phyloP scores from a whole-genome alignment of 2,329 filamentous ascomycete species.

The Lithohypha guttulata region DNA sequence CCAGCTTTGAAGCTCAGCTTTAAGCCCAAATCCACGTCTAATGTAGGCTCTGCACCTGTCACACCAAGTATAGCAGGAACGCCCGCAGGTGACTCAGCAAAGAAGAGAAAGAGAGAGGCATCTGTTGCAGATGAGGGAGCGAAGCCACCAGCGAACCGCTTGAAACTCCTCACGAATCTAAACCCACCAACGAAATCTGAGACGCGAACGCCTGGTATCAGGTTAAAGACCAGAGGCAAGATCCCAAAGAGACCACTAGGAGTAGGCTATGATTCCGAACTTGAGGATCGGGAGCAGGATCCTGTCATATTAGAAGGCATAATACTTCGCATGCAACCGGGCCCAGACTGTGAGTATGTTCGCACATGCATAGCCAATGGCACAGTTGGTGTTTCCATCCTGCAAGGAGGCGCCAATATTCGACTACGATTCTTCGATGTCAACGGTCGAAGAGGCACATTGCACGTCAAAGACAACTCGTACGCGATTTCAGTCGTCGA shows the following conservation, averaged over 20 bases:
- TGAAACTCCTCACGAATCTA: constrained; percentile 8
- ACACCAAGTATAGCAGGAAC: constrained; percentile 12
- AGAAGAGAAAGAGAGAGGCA: constrained; percentile 19
- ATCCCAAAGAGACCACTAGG: constrained; percentile 61
- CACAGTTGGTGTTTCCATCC: constrained; percentile 57
- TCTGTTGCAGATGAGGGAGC: neutral
- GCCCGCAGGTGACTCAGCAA: constrained; percentile 23
- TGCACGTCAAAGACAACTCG: constrained; percentile 57
- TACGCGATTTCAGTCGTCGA: constrained; percentile 76
- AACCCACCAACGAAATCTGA: constrained; percentile 2
- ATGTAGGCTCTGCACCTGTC: constrained; percentile 19
- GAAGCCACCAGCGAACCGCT: neutral
- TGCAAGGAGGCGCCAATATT: constrained; percentile 63
- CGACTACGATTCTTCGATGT: constrained; percentile 62
- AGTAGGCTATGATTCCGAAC: constrained; percentile 93
- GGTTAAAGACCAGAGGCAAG: constrained; percentile 57
- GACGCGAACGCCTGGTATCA: constrained; percentile 31
- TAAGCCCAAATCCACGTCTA: constrained; percentile 7
- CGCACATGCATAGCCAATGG: constrained; percentile 64
- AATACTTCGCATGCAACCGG: constrained; percentile 76
- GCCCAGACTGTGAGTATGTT: constrained; percentile 75
- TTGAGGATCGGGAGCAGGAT: constrained; percentile 78
- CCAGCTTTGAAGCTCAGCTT: constrained; percentile 22
- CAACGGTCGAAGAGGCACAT: constrained; percentile 61
- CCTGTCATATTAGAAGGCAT: constrained; percentile 85